A percentile compares a stretch with the other conserved stretches of the same genome.
Evolutionary conservation across 106 monocot genomes (phyloP).

Genomic region (Triglochin maritima): DNA sequence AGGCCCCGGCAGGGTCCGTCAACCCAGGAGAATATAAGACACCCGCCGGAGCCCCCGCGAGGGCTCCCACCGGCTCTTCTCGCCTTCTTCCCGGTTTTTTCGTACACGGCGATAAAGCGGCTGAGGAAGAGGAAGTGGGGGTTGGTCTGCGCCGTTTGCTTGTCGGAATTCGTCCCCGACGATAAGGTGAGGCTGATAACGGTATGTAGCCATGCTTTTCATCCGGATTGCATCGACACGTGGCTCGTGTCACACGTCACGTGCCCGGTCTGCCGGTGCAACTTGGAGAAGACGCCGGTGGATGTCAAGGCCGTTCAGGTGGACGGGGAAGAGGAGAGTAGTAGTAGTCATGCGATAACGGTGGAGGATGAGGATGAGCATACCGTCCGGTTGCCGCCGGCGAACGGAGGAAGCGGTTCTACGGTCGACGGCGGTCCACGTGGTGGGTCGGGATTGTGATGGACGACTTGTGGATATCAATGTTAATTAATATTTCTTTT

Average conservation of each 20-base stretch:
- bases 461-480: too few species aligned
- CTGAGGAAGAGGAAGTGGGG: slow-evolving; percentile 3
- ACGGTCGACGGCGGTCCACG: too few species aligned
- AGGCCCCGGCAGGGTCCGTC: neutral
- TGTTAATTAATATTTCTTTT: too few species aligned
- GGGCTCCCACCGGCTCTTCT: slow-evolving; percentile 1
- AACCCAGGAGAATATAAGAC: neutral
- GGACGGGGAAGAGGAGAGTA: slow-evolving; percentile 1
- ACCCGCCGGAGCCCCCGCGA: neutral
- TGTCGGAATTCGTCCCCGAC: slow-evolving; percentile 11
- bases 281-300: slow-evolving; percentile 5
- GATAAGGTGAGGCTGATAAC: slow-evolving; percentile 7
- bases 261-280: slow-evolving; percentile 11
- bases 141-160: slow-evolving; percentile 10
- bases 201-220: slow-evolving; percentile 12
- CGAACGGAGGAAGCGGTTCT: neutral
- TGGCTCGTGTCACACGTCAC: slow-evolving; percentile 10
- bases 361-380: slow-evolving; percentile 3
- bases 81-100: slow-evolving; percentile 3
- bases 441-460: too few species aligned
- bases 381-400: slow-evolving; percentile 2
- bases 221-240: slow-evolving; percentile 18
- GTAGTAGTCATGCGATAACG: neutral
- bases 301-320: neutral
- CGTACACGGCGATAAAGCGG: slow-evolving; percentile 4